Base-by-base conservation (phyloP, 495 filamentous ascomycete genomes). In the Pseudevernia furfuracea region DNA sequence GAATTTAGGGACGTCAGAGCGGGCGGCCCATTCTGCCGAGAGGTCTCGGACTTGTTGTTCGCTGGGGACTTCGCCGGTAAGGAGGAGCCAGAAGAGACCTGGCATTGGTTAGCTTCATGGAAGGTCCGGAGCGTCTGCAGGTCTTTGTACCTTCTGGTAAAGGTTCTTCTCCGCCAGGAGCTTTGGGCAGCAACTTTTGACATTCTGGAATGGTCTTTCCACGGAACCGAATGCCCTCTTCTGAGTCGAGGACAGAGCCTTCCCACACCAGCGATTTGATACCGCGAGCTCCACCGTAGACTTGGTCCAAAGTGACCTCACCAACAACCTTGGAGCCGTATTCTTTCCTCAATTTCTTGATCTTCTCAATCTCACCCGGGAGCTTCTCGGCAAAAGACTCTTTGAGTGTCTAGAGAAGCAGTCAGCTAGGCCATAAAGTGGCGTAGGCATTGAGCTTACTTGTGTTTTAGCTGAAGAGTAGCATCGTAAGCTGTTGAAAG, bases 221-320 rank as follows among this genome's bases (percentile, higher is more conserved):
- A 76, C 95, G 86, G 85, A 98, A 98, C 68, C 95, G 91, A 79
- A 98, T 98, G 79, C 94, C 94, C 82, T 98, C 93, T 83, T 98
- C 92, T 52, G 91, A 84, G 79, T 98, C 94, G 65, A 98, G 87
- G 72, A 98, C 95, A 68, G 94, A 98, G 67, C 94, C 94, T 85
- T 98, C 94, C 94, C 94, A 97, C 62, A 97, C 94, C 62, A 98
- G 86, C 69, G 88, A 89, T 82, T 97, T 98, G 79, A 98, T 95
- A 67, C 94, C 95, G 82, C 95, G 91, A 71, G 95, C 95, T 85
- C 94, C 94, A 81, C 94, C 94, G 76, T 97, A 97, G 71, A 94
- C 94, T 80, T 99, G 95, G 82, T 97, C 94, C 71, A 99, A 87
- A 64, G 95, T 99, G 75, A 99, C 90, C 84, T 99, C 92, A 72